Evolutionary conservation across 2,329 filamentous ascomycete species (phyloP).

Genomic region (Microsporum canis): DNA sequence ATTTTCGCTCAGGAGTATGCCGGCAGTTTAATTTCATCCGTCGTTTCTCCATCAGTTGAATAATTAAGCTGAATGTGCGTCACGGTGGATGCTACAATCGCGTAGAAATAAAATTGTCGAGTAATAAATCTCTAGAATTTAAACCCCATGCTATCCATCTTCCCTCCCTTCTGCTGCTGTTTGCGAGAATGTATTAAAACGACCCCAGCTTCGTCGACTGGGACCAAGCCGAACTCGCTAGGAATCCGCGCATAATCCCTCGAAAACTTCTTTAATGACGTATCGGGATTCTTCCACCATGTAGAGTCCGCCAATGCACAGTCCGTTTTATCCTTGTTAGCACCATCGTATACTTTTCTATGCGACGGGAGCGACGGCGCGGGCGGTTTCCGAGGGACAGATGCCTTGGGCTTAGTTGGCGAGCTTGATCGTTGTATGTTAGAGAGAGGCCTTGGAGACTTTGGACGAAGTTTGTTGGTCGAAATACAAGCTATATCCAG

Average conservation of each 20-base stretch:
- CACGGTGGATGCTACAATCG: background rate
- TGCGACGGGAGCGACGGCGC: background rate
- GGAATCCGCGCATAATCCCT: constrained; percentile 24
- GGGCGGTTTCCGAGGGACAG: background rate
- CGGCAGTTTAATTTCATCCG: too few relatives aligned
- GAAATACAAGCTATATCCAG: background rate
- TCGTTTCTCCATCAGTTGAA: too few relatives aligned
- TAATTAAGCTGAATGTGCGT: too few relatives aligned
- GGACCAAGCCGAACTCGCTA: constrained; percentile 22
- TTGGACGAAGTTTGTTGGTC: background rate
- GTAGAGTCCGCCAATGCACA: background rate
- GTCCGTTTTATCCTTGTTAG: background rate
- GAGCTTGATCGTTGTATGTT: background rate
- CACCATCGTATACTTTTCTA: background rate
- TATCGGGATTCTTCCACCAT: constrained; percentile 28
- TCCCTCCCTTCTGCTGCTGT: background rate
- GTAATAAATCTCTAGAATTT: background rate
- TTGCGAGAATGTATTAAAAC: constrained; percentile 11
- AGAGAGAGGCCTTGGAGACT: background rate
- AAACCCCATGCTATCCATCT: constrained; percentile 1
- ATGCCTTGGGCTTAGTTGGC: background rate
- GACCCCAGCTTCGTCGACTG: constrained; percentile 25
- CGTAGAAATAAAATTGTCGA: background rate
- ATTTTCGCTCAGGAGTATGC: too few relatives aligned
- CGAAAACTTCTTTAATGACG: constrained; percentile 31